These are phyloP conservation scores for Pseudomassariella vexata DNA, from an alignment of 2,329 filamentous ascomycete genomes.

Conservation along the genomic window DNA sequence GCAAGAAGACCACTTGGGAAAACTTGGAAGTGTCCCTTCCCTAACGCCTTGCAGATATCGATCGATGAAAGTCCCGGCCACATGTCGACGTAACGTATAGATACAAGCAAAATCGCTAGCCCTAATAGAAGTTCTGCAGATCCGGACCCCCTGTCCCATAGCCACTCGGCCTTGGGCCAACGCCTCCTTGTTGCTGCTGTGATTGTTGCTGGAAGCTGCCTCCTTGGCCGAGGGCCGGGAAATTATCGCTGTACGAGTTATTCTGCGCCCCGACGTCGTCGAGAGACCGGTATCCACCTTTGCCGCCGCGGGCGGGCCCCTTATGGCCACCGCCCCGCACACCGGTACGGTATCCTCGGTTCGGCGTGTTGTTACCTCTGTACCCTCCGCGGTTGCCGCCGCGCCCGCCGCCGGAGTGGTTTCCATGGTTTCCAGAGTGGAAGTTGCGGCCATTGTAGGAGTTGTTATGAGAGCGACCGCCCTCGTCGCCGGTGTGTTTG, in stretches of 20 bases:
- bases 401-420: constrained; percentile 35
- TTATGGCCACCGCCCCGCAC: constrained; percentile 30
- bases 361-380: constrained; percentile 21
- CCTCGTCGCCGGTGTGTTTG: constrained; percentile 45
- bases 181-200: constrained; percentile 13
- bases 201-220: constrained; percentile 13
- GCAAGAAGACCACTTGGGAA: too few species aligned
- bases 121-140: constrained; percentile 35
- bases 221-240: constrained; percentile 21
- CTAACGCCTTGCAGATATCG: constrained; percentile 2
- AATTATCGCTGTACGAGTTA: constrained; percentile 41
- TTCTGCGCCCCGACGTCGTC: constrained; percentile 56
- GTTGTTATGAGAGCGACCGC: constrained; percentile 22
- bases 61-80: neutral
- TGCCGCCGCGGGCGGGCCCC: constrained; percentile 35
- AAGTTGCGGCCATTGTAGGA: constrained; percentile 24
- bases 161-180: constrained; percentile 13
- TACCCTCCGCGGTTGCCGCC: constrained; percentile 27
- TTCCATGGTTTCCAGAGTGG: constrained; percentile 30
- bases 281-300: constrained; percentile 58
- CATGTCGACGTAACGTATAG: neutral
- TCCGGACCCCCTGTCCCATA: constrained; percentile 19
- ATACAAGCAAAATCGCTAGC: neutral
- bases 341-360: constrained; percentile 31
- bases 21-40: too few species aligned